These are phyloP conservation scores for Porcisia deanei DNA, from an alignment of 208 protist genomes.

Conservation along the genomic window DNA sequence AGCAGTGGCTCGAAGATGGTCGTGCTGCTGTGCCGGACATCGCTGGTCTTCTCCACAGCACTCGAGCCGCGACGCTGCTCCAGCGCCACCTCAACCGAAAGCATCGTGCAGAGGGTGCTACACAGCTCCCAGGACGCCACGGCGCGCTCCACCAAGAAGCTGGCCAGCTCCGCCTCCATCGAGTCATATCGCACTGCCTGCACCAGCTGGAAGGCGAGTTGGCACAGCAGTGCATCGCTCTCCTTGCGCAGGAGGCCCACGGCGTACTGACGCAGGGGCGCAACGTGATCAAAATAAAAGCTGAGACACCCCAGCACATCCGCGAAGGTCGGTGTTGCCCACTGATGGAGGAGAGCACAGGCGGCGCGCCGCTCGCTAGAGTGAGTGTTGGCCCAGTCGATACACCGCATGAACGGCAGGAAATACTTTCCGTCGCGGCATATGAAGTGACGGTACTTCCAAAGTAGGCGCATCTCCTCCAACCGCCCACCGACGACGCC, in stretches of 20 bases:
- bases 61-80: constrained; percentile 19
- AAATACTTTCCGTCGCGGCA: constrained; percentile 74
- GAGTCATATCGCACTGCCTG: constrained; percentile 83
- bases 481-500: constrained; percentile 25
- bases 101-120: constrained; percentile 68
- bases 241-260: constrained; percentile 56
- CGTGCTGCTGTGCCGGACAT: constrained; percentile 6
- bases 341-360: constrained; percentile 61
- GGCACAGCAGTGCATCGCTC: constrained; percentile 44
- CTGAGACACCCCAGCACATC: constrained; percentile 78
- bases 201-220: constrained; percentile 69
- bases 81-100: constrained; percentile 54
- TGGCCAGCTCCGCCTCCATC: constrained; percentile 39
- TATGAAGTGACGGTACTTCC: constrained; percentile 92
- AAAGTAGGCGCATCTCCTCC: constrained; percentile 93
- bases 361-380: constrained; percentile 76
- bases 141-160: constrained; percentile 64
- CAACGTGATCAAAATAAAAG: constrained; percentile 62
- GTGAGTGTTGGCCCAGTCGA: constrained; percentile 84
- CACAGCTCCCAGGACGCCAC: constrained; percentile 75
- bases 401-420: constrained; percentile 90
- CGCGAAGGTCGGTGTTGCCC: constrained; percentile 61
- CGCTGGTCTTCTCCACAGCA: constrained; percentile 6
- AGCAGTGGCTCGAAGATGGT: constrained; percentile 33
- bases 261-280: constrained; percentile 65